Evolutionary conservation across 2,329 filamentous ascomycete species (phyloP), one percentile per base, ranked within the genome.

Genomic region (Sporothrix dimorphospora): DNA sequence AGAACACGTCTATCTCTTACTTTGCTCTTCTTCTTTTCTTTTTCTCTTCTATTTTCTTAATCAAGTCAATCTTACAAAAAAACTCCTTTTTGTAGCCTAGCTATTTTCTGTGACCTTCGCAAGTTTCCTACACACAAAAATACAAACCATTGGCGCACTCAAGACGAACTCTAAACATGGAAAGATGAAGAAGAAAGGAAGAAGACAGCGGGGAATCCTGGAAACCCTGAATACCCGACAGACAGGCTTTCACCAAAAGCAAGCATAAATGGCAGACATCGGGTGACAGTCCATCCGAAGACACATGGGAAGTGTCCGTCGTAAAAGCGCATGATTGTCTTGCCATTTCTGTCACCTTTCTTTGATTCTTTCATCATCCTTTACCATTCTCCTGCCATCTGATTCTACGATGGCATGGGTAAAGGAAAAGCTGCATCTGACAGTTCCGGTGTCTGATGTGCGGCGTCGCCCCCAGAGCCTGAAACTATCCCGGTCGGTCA

Each of bases 361-460:
- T 63, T 14, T n/a, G n/a, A n/a, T n/a, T 21, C 3, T 19, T 38
- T 61, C 14, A 9, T 21, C 19, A 11, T 34, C 57, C 14, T 61
- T 21, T 40, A 9, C 30, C 57, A 42, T 63, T 2, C 40, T 12
- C 27, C 59, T 65, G 59, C 21, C 59, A 45, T 65, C 59, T 24
- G 59, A 45, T 65, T 40, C 12, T 12, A 45, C 4, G 14, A 27
- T 11, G 16, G 38, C 5, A 63, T 24, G 57, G n/a, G 21, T 6
- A 42, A 45, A 65, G 24, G 40, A n/a, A 42, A 67, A 66, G 49
- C 11, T 12, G 27, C 24, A 45, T 69, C 51, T 59, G 38, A 59
- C 68, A 70, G 53, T 45, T 70, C 53, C 38, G n/a, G 38, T 61
- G 68, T 70, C 68, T 70, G 68, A 70, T 70, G 34, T 42, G 47